phyloP scores from a whole-genome alignment of 192 early-diverging fungal genomes.

The Podila epigama region DNA sequence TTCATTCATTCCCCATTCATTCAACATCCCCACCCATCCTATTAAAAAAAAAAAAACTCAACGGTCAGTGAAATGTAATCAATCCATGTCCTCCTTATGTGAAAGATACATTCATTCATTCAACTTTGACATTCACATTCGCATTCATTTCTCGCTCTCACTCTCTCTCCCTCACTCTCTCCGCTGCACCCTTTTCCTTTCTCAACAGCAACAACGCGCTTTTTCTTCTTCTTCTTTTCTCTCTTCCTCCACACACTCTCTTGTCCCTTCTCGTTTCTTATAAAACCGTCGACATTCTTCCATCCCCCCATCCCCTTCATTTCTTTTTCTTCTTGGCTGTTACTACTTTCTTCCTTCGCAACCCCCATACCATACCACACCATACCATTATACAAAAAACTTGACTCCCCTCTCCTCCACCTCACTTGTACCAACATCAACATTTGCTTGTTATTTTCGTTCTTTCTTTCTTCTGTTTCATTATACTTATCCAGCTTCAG shows the following conservation, averaged over 20 bases:
- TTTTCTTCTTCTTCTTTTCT: background rate
- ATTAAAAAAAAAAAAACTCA: no score
- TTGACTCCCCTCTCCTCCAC: background rate
- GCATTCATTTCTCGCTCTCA: no score
- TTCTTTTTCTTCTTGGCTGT: background rate
- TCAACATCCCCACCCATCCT: no score
- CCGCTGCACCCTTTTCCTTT: background rate
- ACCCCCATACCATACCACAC: no score
- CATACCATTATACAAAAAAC: no score
- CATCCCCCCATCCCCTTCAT: background rate
- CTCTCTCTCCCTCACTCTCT: background rate
- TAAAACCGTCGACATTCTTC: background rate
- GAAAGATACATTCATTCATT: no score
- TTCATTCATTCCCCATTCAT: no score
- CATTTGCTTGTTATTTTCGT: background rate
- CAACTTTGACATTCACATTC: no score
- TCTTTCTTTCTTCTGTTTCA: background rate
- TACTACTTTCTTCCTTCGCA: background rate
- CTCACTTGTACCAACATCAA: background rate
- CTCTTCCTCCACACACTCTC: background rate
- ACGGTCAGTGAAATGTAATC: no score
- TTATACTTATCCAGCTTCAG: no score
- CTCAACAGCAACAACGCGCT: no score
- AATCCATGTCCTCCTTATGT: no score
- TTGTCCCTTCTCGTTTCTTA: background rate